Base-by-base conservation (phyloP, 768 basidiomycete species). In the Suillus luteus region DNA sequence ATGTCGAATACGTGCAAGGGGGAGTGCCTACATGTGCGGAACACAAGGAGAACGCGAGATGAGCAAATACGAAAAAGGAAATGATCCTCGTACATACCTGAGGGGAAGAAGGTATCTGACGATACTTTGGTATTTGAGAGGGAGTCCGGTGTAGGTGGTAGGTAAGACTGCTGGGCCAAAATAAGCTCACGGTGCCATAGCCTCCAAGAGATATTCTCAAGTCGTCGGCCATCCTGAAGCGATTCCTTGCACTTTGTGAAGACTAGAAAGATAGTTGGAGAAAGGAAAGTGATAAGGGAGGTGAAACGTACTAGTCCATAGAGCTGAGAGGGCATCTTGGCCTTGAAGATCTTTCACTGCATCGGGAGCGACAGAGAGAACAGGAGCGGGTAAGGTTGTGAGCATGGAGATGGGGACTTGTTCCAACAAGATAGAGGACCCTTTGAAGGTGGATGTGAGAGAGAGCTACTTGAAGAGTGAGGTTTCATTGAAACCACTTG, bases 191-290 rank as follows among this genome's bases (percentile, higher is more conserved):
- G 83, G 72, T 90, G 85, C 89, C 92, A 92, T 9, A 95, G 78
- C 60, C 93, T 80, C 93, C 93, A 96, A 3, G 90, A 87, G 61
- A 95, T 88, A 70, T 96, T 94, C 77, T 95, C 93, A 35, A 95
- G 82, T 35, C 93, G 78, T 7, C 80, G 82, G n/a, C 94, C 94
- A 68, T 95, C 89, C 69, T 89, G 83, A 3, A 95, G 78, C 1
- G 86, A 87, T 67, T 85, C 83, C 75, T 91, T 92, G 79, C 90
- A 93, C 74, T 92, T 92, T 59, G 91, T 86, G 70, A 95, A 93
- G 8, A 95, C 93, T 93, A 68, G 57, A 60, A 62, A 61, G 31
- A 60, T 6, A 62, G 15, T 69, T 69, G 43, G 31, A n/a, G n/a
- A 44, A 24, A 59, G 59, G 33, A 64, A 24, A 59, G 2, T 19